Percentiles rank a stretch among this genome's conserved stretches.
These are phyloP conservation scores for Colletotrichum brevisporum DNA, from an alignment of 2,329 filamentous ascomycete species.

Conservation along the genomic window DNA sequence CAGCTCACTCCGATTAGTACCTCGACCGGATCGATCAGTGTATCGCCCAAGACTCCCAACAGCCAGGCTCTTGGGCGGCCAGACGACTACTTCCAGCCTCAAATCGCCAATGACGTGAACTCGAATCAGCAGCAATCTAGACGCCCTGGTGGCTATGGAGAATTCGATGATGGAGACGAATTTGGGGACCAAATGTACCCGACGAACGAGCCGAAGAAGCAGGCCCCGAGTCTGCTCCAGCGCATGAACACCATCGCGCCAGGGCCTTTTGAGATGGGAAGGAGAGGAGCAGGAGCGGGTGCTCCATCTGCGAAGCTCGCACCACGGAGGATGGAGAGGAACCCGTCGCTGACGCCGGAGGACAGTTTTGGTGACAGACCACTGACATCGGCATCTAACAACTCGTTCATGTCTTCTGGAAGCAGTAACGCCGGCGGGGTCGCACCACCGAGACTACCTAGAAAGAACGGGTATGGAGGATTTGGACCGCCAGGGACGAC, in stretches of 20 bases:
- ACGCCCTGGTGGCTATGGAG: constrained; percentile 65
- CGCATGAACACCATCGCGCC: constrained; percentile 77
- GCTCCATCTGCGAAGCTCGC: constrained; percentile 48
- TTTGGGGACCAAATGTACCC: constrained; percentile 59
- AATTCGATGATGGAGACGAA: constrained; percentile 56
- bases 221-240: constrained; percentile 62
- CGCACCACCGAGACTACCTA: constrained; percentile 56
- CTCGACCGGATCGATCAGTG: constrained; percentile 70
- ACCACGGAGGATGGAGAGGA: constrained; percentile 44
- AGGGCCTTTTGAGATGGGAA: constrained; percentile 72
- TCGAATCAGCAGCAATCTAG: constrained; percentile 53
- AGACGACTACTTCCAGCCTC: constrained; percentile 62
- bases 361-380: constrained; percentile 46
- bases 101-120: constrained; percentile 59
- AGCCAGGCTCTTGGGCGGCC: constrained; percentile 56
- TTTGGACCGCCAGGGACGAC: constrained; percentile 65
- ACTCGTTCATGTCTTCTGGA: constrained; percentile 38
- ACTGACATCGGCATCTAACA: constrained; percentile 50
- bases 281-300: constrained; percentile 49
- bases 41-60: constrained; percentile 74
- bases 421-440: constrained; percentile 42
- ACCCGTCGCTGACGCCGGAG: constrained; percentile 36
- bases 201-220: constrained; percentile 60
- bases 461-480: constrained; percentile 70
- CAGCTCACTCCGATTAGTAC: constrained; percentile 76